These are phyloP conservation scores for Trypanosoma melophagium DNA, from an alignment of 208 protist species.

Conservation along the genomic window DNA sequence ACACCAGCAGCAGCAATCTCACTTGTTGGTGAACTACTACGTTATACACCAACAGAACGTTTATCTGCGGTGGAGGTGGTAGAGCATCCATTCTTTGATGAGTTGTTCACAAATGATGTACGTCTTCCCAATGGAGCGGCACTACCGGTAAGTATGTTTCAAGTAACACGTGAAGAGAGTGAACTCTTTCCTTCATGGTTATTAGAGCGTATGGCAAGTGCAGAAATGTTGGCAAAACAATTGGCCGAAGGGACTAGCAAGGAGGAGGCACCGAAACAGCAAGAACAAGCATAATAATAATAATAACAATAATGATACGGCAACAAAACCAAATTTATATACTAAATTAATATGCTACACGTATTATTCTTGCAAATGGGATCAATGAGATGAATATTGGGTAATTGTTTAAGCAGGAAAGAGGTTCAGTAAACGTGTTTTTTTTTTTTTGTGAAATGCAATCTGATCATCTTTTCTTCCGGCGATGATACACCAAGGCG, in stretches of 20 bases:
- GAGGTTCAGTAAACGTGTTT: too few species aligned
- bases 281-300: background rate
- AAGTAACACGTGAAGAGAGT: slow-evolving; percentile 45
- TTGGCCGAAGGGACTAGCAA: background rate
- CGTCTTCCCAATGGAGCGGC: slow-evolving; percentile 48
- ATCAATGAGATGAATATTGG: too few species aligned
- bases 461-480: too few species aligned
- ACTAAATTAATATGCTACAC: too few species aligned
- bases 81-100: slow-evolving; percentile 97
- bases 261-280: background rate
- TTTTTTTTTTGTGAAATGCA: too few species aligned
- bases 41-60: slow-evolving; percentile 95
- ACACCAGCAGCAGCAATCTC: slow-evolving; percentile 93
- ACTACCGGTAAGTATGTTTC: slow-evolving; percentile 72
- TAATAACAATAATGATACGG: too few species aligned
- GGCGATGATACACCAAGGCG: too few species aligned
- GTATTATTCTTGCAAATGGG: too few species aligned
- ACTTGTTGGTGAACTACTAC: slow-evolving; percentile 95
- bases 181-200: slow-evolving; percentile 21
- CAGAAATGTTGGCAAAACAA: slow-evolving; percentile 8
- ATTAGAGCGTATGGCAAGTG: slow-evolving; percentile 25
- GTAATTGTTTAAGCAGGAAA: too few species aligned
- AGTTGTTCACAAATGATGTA: slow-evolving; percentile 69
- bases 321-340: too few species aligned
- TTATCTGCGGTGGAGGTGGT: slow-evolving; percentile 97